Evolutionary conservation across 2,329 filamentous ascomycete species (phyloP), one percentile per base, ranked within the genome.

Genomic region (Aspergillus bombycis): DNA sequence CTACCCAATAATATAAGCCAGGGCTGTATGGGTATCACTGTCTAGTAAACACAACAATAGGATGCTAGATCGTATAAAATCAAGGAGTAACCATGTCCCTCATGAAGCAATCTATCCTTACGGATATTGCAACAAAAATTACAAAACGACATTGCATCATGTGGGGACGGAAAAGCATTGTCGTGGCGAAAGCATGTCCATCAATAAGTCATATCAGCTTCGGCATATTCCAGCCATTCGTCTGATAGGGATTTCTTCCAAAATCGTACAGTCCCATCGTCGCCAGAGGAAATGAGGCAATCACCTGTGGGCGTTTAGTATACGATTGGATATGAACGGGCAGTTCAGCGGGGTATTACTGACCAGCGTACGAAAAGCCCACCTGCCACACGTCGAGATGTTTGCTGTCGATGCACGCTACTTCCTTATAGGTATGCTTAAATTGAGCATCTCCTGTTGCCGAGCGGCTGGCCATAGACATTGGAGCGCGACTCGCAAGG

Each of bases 311-410:
- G 43, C 45, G 19, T 38, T 66, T 43, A 62, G 58, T 62, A 55
- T 52, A 55, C 34, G 21, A 7, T 36, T 16, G 9, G n/a, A 45
- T 26, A 30, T 14, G 23, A 9, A 34, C 8, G 8, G 19, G 19
- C 1, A 34, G 4, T 6, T 2, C 41, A 23, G 21, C 14, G 12
- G 28, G 34, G 38, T 11, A 53, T 26, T 26, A 69, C 74, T 70
- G 61, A 81, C 79, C 79, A 50, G 79, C 74, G 64, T 77, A 78
- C 3, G 79, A 81, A 61, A 80, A 81, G 48, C 79, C 76, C 9
- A 81, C 77, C 62, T 80, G 78, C 79, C 79, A 81, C 34, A 80
- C 78, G 67, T 80, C 78, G n/a, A 79, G 68, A 68, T 81, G 79
- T 55, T 76, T 77, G 66, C 77, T 81, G 57, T 81, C 77, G 63